phyloP scores from a whole-genome alignment of 805 yeast genomes.

The Yamadazyma phyllophila region DNA sequence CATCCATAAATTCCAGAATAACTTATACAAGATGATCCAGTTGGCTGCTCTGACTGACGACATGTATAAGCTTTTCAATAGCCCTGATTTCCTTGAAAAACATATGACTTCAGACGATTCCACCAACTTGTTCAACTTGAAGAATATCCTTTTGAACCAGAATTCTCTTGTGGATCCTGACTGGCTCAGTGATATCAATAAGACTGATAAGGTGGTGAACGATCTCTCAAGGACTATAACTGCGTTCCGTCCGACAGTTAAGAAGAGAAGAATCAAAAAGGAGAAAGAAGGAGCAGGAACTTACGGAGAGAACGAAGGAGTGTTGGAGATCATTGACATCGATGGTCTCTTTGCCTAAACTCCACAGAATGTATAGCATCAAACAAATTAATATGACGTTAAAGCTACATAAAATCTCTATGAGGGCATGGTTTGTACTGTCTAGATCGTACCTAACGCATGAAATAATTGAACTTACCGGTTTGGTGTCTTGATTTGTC shows the following conservation, averaged over 20 bases:
- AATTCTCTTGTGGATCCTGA: constrained; percentile 14
- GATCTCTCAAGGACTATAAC: constrained; percentile 18
- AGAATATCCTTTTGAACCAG: constrained; percentile 19
- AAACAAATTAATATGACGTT: too few relatives aligned
- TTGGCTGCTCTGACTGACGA: constrained; percentile 21
- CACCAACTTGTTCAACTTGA: constrained; percentile 32
- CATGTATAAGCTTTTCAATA: constrained; percentile 20
- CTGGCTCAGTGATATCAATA: constrained; percentile 19
- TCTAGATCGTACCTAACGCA: constrained; percentile 48
- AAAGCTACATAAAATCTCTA: too few relatives aligned
- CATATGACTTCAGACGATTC: constrained; percentile 15
- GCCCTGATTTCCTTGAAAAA: constrained; percentile 24
- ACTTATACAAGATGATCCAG: constrained; percentile 24
- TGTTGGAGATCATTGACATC: constrained; percentile 22
- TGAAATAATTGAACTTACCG: constrained; percentile 65
- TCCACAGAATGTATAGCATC: background rate
- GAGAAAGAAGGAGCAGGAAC: constrained; percentile 21
- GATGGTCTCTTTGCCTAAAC: constrained; percentile 13
- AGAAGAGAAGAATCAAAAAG: background rate
- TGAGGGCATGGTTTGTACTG: background rate
- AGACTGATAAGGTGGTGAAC: constrained; percentile 14
- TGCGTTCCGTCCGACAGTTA: constrained; percentile 8
- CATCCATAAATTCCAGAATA: constrained; percentile 21
- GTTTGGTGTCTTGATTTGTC: constrained; percentile 48
- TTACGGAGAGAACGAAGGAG: constrained; percentile 17